These are phyloP conservation scores for Iberis pinnata DNA, from an alignment of 345 rosid genomes.

Conservation along the genomic window DNA sequence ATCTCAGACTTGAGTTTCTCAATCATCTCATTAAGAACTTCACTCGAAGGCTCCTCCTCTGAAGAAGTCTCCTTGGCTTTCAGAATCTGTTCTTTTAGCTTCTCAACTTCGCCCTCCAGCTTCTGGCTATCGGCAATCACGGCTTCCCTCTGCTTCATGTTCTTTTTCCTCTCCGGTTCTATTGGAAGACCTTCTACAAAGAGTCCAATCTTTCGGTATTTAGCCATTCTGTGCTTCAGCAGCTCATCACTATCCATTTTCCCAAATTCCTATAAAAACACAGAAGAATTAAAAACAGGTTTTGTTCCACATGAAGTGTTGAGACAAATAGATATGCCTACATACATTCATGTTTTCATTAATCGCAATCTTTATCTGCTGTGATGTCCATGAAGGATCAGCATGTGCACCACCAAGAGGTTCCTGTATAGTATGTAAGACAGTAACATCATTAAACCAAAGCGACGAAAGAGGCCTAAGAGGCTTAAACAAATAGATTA, in stretches of 20 bases:
- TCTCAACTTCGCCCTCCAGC: constrained; percentile 61
- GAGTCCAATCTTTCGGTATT: constrained; percentile 80
- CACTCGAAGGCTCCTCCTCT: constrained; percentile 35
- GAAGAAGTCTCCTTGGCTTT: constrained; percentile 59
- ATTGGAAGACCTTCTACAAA: constrained; percentile 57
- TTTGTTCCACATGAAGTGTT: not conserved
- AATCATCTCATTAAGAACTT: constrained; percentile 53
- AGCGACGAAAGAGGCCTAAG: constrained; percentile 1
- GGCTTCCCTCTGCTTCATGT: constrained; percentile 65
- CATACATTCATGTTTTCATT: constrained; percentile 75
- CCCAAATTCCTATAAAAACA: constrained; percentile 53
- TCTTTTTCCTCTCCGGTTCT: constrained; percentile 54
- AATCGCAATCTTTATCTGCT: constrained; percentile 73
- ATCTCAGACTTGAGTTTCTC: constrained; percentile 62
- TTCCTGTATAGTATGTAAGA: constrained; percentile 46
- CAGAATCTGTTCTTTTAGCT: constrained; percentile 56
- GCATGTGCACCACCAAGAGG: constrained; percentile 96
- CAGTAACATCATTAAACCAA: not conserved
- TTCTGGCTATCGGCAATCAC: constrained; percentile 39
- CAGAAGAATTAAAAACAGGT: not conserved
- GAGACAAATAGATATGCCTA: constrained; percentile 37
- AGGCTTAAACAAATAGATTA: constrained; percentile 10
- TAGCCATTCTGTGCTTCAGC: constrained; percentile 63
- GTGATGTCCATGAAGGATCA: constrained; percentile 85
- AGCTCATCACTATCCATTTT: constrained; percentile 59